Evolutionary conservation across 23 red algal species (phyloP).

Genomic region (Rhodosorus marinus): DNA sequence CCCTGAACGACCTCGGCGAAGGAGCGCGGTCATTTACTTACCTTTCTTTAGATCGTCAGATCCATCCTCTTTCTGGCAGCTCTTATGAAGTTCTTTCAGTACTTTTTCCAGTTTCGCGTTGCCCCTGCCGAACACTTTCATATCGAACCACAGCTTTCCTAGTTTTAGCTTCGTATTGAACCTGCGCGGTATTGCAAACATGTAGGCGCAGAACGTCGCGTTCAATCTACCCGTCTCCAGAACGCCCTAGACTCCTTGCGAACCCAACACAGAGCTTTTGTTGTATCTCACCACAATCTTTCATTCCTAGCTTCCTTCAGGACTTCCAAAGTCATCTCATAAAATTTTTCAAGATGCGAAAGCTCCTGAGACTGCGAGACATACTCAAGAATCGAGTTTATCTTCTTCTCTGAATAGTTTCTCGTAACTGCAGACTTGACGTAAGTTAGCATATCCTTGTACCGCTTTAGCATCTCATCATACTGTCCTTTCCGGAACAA

Average conservation of each 20-base stretch:
- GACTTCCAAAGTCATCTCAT: slow-evolving; percentile 48
- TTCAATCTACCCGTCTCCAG: too few species aligned
- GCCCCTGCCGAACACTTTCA: slow-evolving; percentile 44
- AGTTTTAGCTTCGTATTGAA: slow-evolving; percentile 90
- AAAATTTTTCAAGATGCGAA: slow-evolving; percentile 61
- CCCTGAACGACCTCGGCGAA: neutral
- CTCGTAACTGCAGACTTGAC: slow-evolving; percentile 85
- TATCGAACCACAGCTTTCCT: slow-evolving; percentile 75
- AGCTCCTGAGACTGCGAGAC: slow-evolving; percentile 58
- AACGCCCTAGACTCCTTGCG: too few species aligned
- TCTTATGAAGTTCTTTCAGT: slow-evolving; percentile 60
- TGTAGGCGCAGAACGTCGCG: too few species aligned
- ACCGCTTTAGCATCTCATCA: slow-evolving; percentile 32
- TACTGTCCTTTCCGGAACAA: slow-evolving; percentile 48
- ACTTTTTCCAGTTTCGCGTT: slow-evolving; percentile 28
- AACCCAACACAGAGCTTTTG: too few species aligned
- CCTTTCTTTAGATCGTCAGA: slow-evolving; percentile 69
- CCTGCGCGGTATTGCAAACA: too few species aligned
- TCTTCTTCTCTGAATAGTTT: slow-evolving; percentile 77
- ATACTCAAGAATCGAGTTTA: slow-evolving; percentile 86
- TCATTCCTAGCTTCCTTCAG: slow-evolving; percentile 64
- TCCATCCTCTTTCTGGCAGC: slow-evolving; percentile 59
- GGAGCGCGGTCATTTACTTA: neutral
- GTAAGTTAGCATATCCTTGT: slow-evolving; percentile 82
- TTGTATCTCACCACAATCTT: slow-evolving; percentile 81